phyloP scores from a whole-genome alignment of 2,329 filamentous ascomycete species.

The Ramichloridium luteum region DNA sequence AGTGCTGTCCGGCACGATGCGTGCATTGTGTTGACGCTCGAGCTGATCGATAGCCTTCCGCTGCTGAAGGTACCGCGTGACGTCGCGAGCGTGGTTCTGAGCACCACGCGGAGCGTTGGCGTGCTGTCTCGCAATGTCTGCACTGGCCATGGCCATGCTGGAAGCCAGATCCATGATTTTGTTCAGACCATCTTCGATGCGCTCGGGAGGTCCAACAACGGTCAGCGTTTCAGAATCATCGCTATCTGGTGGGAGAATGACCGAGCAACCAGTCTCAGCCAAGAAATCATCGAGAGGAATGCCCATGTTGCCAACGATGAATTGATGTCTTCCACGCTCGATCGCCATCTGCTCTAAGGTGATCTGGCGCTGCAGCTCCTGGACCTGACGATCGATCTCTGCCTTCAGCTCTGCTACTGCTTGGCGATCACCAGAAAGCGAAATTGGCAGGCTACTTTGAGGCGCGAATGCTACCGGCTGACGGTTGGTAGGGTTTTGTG shows the following conservation, averaged over 20 bases:
- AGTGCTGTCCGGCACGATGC: slow-evolving; percentile 65
- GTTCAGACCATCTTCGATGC: slow-evolving; percentile 63
- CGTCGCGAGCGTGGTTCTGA: slow-evolving; percentile 66
- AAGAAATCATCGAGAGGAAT: slow-evolving; percentile 77
- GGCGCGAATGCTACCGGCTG: slow-evolving; percentile 59
- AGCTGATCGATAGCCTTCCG: slow-evolving; percentile 71
- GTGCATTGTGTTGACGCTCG: slow-evolving; percentile 68
- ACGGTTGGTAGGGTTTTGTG: slow-evolving; percentile 48
- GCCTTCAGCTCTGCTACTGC: slow-evolving; percentile 70
- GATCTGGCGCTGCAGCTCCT: slow-evolving; percentile 63
- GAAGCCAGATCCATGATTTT: slow-evolving; percentile 80
- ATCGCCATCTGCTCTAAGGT: slow-evolving; percentile 69
- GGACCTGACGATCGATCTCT: slow-evolving; percentile 66
- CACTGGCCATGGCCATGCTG: slow-evolving; percentile 70
- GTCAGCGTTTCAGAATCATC: slow-evolving; percentile 75
- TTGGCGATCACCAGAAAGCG: slow-evolving; percentile 71
- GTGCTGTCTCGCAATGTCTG: slow-evolving; percentile 74
- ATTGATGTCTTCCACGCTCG: slow-evolving; percentile 80
- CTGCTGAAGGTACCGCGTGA: slow-evolving; percentile 78
- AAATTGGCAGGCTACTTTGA: slow-evolving; percentile 64
- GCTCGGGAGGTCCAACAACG: slow-evolving; percentile 61
- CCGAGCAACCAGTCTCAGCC: slow-evolving; percentile 75
- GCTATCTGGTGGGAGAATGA: slow-evolving; percentile 64
- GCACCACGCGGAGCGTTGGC: slow-evolving; percentile 59
- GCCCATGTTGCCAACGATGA: slow-evolving; percentile 79